Percentiles rank a stretch among this genome's conserved stretches.
Conservation (phyloP, 176 grass and related monocot genomes). For the Raddia distichophylla region DNA sequence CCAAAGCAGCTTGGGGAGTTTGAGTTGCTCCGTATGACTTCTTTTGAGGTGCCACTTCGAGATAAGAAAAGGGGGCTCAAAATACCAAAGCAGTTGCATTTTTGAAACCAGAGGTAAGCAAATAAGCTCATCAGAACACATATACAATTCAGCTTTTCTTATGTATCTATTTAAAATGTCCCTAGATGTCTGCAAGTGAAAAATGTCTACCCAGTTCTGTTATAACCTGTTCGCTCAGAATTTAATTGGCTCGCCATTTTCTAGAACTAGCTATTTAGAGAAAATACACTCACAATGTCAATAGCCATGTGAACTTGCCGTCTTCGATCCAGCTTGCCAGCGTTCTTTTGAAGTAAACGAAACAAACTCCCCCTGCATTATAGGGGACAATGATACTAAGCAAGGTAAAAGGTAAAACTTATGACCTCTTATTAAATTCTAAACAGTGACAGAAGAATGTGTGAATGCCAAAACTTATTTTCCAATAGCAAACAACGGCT, state of each 20-base stretch:
- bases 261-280: background rate
- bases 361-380: conserved; percentile 87
- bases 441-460: conserved; percentile 13
- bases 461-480: background rate
- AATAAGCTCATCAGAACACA: background rate
- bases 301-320: conserved; percentile 77
- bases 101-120: too few species aligned
- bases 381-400: conserved; percentile 12
- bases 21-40: too few species aligned
- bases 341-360: conserved; percentile 79
- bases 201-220: background rate
- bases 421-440: background rate
- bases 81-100: too few species aligned
- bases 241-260: conserved; percentile 13
- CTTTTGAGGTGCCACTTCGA: too few species aligned
- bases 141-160: conserved; percentile 14
- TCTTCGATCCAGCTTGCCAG: conserved; percentile 69
- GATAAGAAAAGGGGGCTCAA: too few species aligned
- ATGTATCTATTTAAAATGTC: background rate
- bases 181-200: conserved; percentile 9
- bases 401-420: conserved; percentile 16
- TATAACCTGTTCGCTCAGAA: background rate
- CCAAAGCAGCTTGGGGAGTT: too few species aligned
- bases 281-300: conserved; percentile 75
- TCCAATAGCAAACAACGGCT: background rate